Percentiles rank a stretch among this genome's conserved stretches.
Evolutionary conservation across 768 basidiomycete species (phyloP).

Genomic region (Pholiota molesta): DNA sequence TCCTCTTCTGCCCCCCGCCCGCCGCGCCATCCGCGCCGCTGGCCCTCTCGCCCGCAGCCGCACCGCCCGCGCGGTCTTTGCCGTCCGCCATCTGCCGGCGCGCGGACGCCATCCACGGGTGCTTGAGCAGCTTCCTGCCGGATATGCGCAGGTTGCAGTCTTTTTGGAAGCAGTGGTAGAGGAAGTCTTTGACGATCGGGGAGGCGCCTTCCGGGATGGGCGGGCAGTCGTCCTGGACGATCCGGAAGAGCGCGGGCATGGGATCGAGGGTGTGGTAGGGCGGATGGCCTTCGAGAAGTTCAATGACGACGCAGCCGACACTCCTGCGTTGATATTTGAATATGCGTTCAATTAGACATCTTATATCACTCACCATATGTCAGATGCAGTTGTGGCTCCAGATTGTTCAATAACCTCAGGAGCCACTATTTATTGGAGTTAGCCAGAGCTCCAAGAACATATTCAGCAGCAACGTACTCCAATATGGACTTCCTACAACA

Average conservation of each 20-base stretch:
- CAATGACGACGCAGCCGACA: slow-evolving; percentile 97
- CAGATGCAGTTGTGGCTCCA: slow-evolving; percentile 95
- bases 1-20: slow-evolving; percentile 42
- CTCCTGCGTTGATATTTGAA: slow-evolving; percentile 48
- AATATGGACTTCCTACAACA: slow-evolving; percentile 97
- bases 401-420: slow-evolving; percentile 99
- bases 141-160: slow-evolving; percentile 93
- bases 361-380: slow-evolving; percentile 66
- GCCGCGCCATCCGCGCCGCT: slow-evolving; percentile 39
- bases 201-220: slow-evolving; percentile 96
- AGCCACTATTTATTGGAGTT: slow-evolving; percentile 65
- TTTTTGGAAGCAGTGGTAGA: slow-evolving; percentile 98
- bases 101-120: slow-evolving; percentile 95
- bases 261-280: slow-evolving; percentile 96
- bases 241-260: slow-evolving; percentile 98
- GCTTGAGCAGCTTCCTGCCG: slow-evolving; percentile 88
- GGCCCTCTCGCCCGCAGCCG: slow-evolving; percentile 35
- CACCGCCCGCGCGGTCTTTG: slow-evolving; percentile 32
- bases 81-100: slow-evolving; percentile 68
- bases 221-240: slow-evolving; percentile 97
- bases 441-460: slow-evolving; percentile 1
- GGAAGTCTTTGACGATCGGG: slow-evolving; percentile 94
- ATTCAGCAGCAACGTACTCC: slow-evolving; percentile 66
- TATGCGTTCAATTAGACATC: background rate
- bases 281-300: slow-evolving; percentile 88